These are phyloP conservation scores for Chrysophaeum taylorii DNA, from an alignment of 352 stramenopile species.

Conservation along the genomic window DNA sequence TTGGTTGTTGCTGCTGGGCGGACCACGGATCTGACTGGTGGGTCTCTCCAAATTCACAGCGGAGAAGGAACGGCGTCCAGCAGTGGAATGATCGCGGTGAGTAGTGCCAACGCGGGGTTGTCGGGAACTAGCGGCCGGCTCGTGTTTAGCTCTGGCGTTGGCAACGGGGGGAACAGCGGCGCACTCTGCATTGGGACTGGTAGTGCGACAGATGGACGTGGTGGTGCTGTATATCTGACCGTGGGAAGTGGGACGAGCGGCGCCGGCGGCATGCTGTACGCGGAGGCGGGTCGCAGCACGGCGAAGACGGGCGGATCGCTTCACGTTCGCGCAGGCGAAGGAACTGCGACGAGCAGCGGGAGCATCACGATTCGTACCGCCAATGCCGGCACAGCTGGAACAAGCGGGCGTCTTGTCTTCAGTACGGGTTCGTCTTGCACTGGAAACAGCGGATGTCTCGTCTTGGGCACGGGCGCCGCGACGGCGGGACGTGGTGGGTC, in stretches of 20 bases:
- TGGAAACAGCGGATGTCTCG: constrained; percentile 23
- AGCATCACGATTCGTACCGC: not conserved
- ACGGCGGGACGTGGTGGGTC: constrained; percentile 19
- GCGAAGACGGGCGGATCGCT: not conserved
- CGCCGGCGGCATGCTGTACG: not conserved
- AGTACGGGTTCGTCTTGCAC: constrained; percentile 21
- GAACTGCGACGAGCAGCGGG: not conserved
- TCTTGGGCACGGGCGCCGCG: constrained; percentile 18
- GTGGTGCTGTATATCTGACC: constrained; percentile 5
- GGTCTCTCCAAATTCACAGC: not conserved
- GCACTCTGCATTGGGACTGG: constrained; percentile 19
- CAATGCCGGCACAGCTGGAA: not conserved
- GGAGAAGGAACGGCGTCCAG: no score
- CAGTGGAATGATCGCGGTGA: no score
- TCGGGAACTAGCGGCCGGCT: no score
- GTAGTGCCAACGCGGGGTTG: no score
- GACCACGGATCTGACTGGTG: constrained; percentile 17
- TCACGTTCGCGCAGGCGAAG: not conserved
- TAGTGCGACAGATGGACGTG: not conserved
- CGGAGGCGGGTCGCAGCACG: no score
- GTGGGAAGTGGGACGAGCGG: not conserved
- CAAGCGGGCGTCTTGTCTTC: constrained; percentile 25
- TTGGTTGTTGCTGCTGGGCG: constrained; percentile 17
- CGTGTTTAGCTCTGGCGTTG: constrained; percentile 21
- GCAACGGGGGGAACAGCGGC: constrained; percentile 25